Conservation (phyloP, 257 asterid species). For the Nicotiana benthamiana region DNA sequence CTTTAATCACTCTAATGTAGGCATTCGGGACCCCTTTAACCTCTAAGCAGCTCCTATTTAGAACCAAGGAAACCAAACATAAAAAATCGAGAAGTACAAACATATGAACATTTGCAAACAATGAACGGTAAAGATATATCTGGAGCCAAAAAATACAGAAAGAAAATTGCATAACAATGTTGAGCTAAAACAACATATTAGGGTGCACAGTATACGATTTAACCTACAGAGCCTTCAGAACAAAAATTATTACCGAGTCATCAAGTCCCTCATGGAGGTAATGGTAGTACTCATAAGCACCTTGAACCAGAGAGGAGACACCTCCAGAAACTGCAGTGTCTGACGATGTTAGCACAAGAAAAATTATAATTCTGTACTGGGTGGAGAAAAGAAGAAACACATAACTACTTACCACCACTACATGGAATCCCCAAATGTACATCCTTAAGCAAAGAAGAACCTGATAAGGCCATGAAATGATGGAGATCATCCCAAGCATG, state of each 20-base stretch:
- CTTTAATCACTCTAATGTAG: no score
- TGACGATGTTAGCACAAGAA: neutral
- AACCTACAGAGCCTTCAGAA: slow-evolving; percentile 8
- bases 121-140: neutral
- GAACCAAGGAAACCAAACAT: neutral
- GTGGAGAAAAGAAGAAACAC: neutral
- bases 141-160: neutral
- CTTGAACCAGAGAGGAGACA: slow-evolving; percentile 65
- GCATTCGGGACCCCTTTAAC: no score
- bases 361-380: neutral
- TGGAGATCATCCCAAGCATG: neutral
- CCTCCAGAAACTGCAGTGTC: slow-evolving; percentile 57
- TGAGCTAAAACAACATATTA: neutral
- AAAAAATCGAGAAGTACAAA: neutral
- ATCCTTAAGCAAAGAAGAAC: slow-evolving; percentile 72
- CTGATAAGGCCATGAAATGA: slow-evolving; percentile 21
- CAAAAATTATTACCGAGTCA: slow-evolving; percentile 67
- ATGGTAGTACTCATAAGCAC: slow-evolving; percentile 89
- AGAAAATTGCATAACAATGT: neutral
- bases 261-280: slow-evolving; percentile 94
- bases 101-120: neutral
- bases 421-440: slow-evolving; percentile 81
- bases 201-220: neutral
- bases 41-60: no score
- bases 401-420: slow-evolving; percentile 67